Evolutionary conservation across 768 basidiomycete genomes (phyloP), one percentile per base, ranked within the genome.

Genomic region (Boletales sp.): DNA sequence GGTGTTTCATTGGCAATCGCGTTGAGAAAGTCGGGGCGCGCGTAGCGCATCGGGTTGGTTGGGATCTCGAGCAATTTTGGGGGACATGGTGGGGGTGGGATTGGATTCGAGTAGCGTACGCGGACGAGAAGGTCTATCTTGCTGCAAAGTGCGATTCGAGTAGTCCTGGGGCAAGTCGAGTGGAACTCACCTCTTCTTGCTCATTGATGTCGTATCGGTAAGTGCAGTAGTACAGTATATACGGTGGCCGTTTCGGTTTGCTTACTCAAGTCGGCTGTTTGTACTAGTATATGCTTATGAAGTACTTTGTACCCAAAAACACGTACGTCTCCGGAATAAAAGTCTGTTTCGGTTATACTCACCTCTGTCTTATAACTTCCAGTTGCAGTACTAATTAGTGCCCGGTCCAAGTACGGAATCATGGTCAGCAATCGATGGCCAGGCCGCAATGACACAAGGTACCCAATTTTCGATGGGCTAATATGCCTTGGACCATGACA

Each of bases 81-180:
- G 7, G 96, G 96, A 76, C 90, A 97, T 76, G 96, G 93, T 30
- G 96, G 96, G 12, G 93, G 77, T 2, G 95, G 95, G 3, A 99
- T 81, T 3, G 94, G 94, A 70, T 98, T 96, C 36, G 85, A 80
- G 69, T 94, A 98, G 12, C 95, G 87, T 32, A 95, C 93, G 47
- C 92, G 85, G 44, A 95, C 90, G 46, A 97, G 77, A 25, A 99
- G 82, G 68, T 97, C 94, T 44, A 94, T 78, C 70, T 93, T 94
- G 58, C 82, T 75, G 74, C 70, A 65, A 71, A 34, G 8, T 35
- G 13, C 8, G 14, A 37, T 10, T 38, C 54, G 21, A 55, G 41
- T n/a, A 35, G 9, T 5, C 18, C 15, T 13, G 15, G 2, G 34
- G 40, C 9, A 34, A 34, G 39, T 6, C 30, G 14, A 50, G 33